A percentile compares a stretch with the other conserved stretches of the same genome.
phyloP scores from a whole-genome alignment of 352 stramenopile species.

The Elongisporangium undulatum region DNA sequence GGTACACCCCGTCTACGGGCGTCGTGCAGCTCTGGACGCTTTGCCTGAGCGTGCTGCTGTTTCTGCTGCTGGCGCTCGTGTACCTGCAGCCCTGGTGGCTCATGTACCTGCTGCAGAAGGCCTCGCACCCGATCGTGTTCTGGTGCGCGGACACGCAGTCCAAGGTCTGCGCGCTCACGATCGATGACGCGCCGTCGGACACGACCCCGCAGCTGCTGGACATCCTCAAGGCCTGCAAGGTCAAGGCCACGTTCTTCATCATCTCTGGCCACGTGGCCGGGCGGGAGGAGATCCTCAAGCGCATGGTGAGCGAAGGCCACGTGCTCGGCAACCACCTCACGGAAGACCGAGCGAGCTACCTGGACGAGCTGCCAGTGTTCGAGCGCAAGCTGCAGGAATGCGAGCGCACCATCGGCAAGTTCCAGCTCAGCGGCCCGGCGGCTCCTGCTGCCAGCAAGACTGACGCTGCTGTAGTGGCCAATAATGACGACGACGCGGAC shows the following conservation, averaged over 20 bases:
- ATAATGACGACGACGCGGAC: conserved; percentile 8
- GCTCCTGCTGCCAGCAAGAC: neutral
- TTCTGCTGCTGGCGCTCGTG: conserved; percentile 37
- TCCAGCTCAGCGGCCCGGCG: conserved; percentile 15
- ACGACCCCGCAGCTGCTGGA: conserved; percentile 69
- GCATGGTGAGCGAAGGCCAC: conserved; percentile 80
- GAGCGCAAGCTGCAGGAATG: conserved; percentile 80
- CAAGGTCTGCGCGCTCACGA: conserved; percentile 65
- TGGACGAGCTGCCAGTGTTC: conserved; percentile 79
- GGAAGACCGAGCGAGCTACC: conserved; percentile 69
- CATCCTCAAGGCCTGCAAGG: conserved; percentile 45
- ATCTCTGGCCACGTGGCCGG: conserved; percentile 69
- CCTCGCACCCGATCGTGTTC: conserved; percentile 69
- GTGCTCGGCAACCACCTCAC: conserved; percentile 78
- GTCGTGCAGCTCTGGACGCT: conserved; percentile 12
- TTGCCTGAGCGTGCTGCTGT: conserved; percentile 19
- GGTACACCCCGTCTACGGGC: neutral
- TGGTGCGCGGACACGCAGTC: conserved; percentile 57
- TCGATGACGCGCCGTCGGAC: conserved; percentile 74
- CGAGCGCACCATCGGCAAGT: conserved; percentile 52
- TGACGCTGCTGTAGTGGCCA: conserved; percentile 5
- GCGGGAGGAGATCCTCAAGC: conserved; percentile 59
- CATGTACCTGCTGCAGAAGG: conserved; percentile 55
- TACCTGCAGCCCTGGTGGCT: conserved; percentile 74
- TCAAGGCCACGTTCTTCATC: conserved; percentile 85